Percentiles rank a stretch among this genome's conserved stretches.
phyloP scores from a whole-genome alignment of 106 monocot species.

The Cymbidium sinense region DNA sequence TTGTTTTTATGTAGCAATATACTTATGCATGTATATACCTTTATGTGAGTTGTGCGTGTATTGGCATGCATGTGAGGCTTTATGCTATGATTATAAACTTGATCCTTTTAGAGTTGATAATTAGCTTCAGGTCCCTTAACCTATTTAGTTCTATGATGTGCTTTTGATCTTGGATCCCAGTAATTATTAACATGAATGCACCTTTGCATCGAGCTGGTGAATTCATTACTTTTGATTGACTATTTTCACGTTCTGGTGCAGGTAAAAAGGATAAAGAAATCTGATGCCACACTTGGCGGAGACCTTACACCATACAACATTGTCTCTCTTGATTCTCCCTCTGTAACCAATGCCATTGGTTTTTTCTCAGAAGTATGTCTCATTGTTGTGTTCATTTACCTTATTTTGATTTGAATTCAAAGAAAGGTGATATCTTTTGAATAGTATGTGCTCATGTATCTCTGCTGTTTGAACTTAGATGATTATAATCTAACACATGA shows the following conservation, averaged over 20 bases:
- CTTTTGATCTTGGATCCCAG: background rate
- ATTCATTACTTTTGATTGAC: background rate
- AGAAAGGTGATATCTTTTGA: background rate
- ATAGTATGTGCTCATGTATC: background rate
- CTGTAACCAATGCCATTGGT: conserved; percentile 74
- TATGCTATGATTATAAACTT: background rate
- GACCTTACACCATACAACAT: conserved; percentile 94
- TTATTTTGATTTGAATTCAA: background rate
- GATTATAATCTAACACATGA: conserved; percentile 5
- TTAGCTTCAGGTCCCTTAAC: background rate
- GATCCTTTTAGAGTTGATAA: background rate
- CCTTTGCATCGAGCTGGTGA: background rate
- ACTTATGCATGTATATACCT: background rate
- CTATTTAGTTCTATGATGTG: background rate
- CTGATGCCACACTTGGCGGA: conserved; percentile 68
- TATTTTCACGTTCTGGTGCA: conserved; percentile 26
- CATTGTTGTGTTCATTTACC: conserved; percentile 8
- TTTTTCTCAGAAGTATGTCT: conserved; percentile 82
- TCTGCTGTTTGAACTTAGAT: conserved; percentile 1
- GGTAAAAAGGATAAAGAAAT: conserved; percentile 68
- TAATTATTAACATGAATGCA: background rate
- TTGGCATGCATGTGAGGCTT: background rate
- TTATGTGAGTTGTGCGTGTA: background rate
- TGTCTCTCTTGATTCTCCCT: conserved; percentile 95
- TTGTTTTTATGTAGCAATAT: background rate